Conservation (phyloP, 1,139 yeast genomes). For the Geotrichum reessii region DNA sequence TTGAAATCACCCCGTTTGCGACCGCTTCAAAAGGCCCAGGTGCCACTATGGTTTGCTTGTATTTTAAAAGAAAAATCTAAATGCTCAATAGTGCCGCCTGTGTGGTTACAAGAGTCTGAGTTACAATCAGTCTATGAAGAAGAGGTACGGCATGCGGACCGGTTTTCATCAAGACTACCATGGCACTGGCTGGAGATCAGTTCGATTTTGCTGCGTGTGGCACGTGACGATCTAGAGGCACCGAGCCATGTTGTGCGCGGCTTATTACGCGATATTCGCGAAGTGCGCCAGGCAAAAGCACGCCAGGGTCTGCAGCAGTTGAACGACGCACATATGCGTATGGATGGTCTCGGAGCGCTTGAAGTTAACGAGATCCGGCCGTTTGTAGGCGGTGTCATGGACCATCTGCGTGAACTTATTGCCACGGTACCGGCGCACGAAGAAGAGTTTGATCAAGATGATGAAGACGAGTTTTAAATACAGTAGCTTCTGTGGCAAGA, state of each 20-base stretch:
- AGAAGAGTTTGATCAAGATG: conserved; percentile 25
- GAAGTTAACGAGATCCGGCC: conserved; percentile 89
- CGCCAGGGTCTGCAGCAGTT: conserved; percentile 70
- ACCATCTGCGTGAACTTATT: conserved; percentile 55
- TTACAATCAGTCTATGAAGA: conserved; percentile 59
- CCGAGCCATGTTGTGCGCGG: conserved; percentile 62
- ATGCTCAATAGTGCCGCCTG: conserved; percentile 81
- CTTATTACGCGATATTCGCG: conserved; percentile 74
- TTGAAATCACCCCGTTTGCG: conserved; percentile 45
- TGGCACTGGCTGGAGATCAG: conserved; percentile 84
- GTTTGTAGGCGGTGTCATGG: conserved; percentile 73
- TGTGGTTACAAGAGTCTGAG: conserved; percentile 65
- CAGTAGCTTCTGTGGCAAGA: neutral
- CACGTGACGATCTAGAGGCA: conserved; percentile 69
- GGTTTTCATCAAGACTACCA: conserved; percentile 64
- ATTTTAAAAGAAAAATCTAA: conserved; percentile 77
- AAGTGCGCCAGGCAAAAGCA: conserved; percentile 73
- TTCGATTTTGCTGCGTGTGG: conserved; percentile 57
- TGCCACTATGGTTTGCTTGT: conserved; percentile 87
- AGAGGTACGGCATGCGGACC: conserved; percentile 52
- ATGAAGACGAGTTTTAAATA: conserved; percentile 18
- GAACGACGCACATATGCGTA: conserved; percentile 76
- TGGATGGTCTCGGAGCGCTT: conserved; percentile 74
- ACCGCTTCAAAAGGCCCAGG: conserved; percentile 64
- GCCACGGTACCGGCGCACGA: conserved; percentile 35